Conservation (phyloP, 768 basidiomycete species). For the Boletus subparvulus region DNA sequence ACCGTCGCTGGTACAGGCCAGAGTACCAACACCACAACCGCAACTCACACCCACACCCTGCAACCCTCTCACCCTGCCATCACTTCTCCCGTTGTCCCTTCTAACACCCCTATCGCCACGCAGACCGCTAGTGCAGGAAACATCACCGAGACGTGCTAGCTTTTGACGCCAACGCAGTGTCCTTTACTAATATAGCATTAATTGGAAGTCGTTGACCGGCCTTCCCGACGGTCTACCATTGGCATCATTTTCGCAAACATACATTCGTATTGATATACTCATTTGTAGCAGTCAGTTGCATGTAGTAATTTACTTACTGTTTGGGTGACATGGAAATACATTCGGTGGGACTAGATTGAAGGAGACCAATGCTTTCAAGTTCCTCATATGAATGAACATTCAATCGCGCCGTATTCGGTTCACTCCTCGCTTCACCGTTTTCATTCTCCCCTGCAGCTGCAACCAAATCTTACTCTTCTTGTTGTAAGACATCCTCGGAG, state of each 20-base stretch:
- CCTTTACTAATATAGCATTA: background rate
- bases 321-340: background rate
- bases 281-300: background rate
- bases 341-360: background rate
- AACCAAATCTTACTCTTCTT: background rate
- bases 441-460: background rate
- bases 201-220: conserved; percentile 16
- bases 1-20: conserved; percentile 18
- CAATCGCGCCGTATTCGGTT: background rate
- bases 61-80: conserved; percentile 1
- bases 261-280: conserved; percentile 15
- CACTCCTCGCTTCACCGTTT: background rate
- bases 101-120: background rate
- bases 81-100: background rate
- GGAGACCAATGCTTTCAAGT: background rate
- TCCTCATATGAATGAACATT: too few relatives aligned
- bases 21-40: conserved; percentile 13
- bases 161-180: background rate
- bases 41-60: background rate
- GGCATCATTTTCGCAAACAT: background rate
- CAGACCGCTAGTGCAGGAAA: background rate
- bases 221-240: background rate
- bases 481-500: background rate
- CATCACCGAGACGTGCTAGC: conserved; percentile 3
- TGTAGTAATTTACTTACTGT: background rate